Evolutionary conservation across 257 asterid species (phyloP), one percentile per base, ranked within the genome.

Genomic region (Solanum arcanum): DNA sequence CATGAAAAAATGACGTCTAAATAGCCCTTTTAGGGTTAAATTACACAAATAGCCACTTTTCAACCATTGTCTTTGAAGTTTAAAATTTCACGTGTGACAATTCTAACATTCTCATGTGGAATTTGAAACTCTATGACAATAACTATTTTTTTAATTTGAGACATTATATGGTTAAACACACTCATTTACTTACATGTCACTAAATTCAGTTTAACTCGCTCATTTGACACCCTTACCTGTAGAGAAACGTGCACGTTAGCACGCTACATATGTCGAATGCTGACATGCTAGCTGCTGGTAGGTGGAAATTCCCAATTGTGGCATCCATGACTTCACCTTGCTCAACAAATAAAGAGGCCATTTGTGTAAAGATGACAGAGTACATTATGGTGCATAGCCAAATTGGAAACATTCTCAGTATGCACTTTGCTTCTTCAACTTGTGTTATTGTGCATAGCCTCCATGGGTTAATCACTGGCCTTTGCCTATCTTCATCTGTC

Each of bases 221-320:
- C 29, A 74, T 74, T 74, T 74, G 49, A 74, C 10, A 37, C 29
- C 49, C 52, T 10, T 37, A 74, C 81, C 81, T 88, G 86, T 96
- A 93, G 69, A 96, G 89, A 16, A 93, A 91, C 1, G 95, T 95
- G 91, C 92, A 95, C 21, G 91, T 29, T 41, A 94, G 93, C 75
- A 96, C 98, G 44, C 97, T 95, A 86, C 90, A 89, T 41, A 94
- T 91, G 92, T 95, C 97, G 70, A 96, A 96, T 23, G 91, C 92
- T 1, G 99, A 92, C 98, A 96, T 95, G 90, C 96, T 93, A 23
- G 98, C 99, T 0, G 98, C 95, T 0, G 98, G 99, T 62, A 95
- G 91, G 16, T 86, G 92, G 84, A 95, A 95, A 0, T 83, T 85
- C 6, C 96, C 94, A 3, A 94, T 6, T 2, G 41, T 35, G 25